phyloP scores from a whole-genome alignment of 108 stramenopile genomes.

The Discostella stelligeroides region DNA sequence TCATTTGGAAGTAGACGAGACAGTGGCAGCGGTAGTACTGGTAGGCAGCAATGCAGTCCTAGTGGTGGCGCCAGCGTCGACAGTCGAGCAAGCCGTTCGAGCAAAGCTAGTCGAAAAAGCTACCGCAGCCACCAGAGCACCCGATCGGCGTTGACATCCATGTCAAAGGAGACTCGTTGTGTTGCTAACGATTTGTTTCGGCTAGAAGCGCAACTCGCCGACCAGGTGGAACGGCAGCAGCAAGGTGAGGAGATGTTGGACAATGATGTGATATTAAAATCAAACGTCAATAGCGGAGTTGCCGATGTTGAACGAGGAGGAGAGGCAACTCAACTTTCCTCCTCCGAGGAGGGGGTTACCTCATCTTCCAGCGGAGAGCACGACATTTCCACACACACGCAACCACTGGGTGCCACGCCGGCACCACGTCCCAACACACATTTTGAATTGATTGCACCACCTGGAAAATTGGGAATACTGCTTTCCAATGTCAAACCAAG shows the following conservation, averaged over 20 bases:
- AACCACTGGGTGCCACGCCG: conserved; percentile 30
- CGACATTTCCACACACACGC: background rate
- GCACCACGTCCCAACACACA: conserved; percentile 23
- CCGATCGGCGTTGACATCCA: conserved; percentile 30
- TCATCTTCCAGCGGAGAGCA: conserved; percentile 1
- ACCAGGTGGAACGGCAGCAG: conserved; percentile 33
- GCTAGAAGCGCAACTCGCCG: conserved; percentile 41
- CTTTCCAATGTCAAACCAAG: conserved; percentile 47
- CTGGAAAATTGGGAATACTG: conserved; percentile 76
- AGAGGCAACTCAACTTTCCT: background rate
- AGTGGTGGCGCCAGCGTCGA: conserved; percentile 38
- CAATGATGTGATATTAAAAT: background rate
- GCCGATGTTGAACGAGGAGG: no score
- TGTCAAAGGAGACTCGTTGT: conserved; percentile 44
- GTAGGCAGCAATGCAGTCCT: conserved; percentile 15
- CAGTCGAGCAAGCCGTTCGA: conserved; percentile 37
- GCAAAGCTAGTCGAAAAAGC: conserved; percentile 35
- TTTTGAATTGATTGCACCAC: conserved; percentile 53
- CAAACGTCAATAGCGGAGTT: no score
- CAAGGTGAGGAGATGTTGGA: conserved; percentile 3
- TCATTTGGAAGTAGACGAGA: background rate
- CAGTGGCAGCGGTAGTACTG: conserved; percentile 9
- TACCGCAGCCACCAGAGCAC: conserved; percentile 41
- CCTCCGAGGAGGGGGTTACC: background rate
- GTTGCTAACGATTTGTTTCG: conserved; percentile 48